A percentile compares a stretch with the other conserved stretches of the same genome.
Evolutionary conservation across 2,329 filamentous ascomycete species (phyloP).

Genomic region (Botrytis sinoallii): DNA sequence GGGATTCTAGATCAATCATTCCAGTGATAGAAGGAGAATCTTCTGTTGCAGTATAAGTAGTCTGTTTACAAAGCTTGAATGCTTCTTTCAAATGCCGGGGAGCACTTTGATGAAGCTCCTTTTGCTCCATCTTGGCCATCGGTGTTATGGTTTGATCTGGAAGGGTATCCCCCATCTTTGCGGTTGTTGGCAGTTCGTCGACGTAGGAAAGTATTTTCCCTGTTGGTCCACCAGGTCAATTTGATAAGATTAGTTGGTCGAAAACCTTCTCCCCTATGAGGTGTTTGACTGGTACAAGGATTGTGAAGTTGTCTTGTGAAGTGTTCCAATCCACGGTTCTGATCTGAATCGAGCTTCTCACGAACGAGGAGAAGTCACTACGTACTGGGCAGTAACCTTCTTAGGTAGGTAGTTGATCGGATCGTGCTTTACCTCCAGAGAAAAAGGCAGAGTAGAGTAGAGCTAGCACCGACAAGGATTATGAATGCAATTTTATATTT

Average conservation of each 20-base stretch:
- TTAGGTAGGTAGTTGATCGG: not conserved
- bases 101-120: constrained; percentile 77
- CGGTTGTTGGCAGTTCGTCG: not conserved
- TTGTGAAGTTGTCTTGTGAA: not conserved
- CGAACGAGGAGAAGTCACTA: not conserved
- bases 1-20: not conserved
- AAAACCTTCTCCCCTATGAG: not conserved
- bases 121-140: constrained; percentile 25
- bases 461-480: not conserved
- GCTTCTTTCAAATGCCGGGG: constrained; percentile 64
- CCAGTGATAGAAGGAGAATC: not conserved
- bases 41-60: not conserved
- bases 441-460: not conserved
- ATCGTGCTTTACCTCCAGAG: not conserved
- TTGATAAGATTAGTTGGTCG: not conserved
- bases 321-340: not conserved
- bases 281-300: not conserved
- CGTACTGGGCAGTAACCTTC: not conserved
- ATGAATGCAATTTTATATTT: not conserved
- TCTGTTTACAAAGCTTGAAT: constrained; percentile 62
- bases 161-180: not conserved
- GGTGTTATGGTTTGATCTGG: not conserved
- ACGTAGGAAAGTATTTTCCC: not conserved
- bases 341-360: not conserved
- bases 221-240: too few relatives aligned